Evolutionary conservation across 768 basidiomycete species (phyloP), one percentile per base, ranked within the genome.

Genomic region (Naematelia aurantialba): DNA sequence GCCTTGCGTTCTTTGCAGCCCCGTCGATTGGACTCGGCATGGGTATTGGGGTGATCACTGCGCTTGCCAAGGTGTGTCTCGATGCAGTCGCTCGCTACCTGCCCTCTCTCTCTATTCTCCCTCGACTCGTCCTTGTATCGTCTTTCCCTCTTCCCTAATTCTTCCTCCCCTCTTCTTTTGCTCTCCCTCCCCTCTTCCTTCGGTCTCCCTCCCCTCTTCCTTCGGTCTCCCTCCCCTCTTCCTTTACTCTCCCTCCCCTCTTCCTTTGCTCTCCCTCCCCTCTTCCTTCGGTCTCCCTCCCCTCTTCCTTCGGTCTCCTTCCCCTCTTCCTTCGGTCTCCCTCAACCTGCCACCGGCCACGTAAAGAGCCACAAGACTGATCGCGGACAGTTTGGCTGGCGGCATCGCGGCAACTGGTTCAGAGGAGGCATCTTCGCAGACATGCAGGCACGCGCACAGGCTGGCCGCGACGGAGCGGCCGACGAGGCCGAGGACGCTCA

Each of bases 1-100:
- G 69, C 26, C 13, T 73, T 34, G 67, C 72, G 3, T 73, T 70
- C 58, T 73, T 73, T 49, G 72, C 72, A 29, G 72, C 72, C 2
- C 72, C 72, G 3, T 47, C 58, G 17, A 64, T 73, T 39, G 51
- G 56, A 13, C 62, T 60, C 5, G 72, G 72, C 0, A 69, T 66
- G 65, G 72, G 63, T 13, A 57, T 73, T 14, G 72, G 72, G 8
- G 61, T 69, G 14, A 27, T 70, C 19, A 70, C 67, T 13, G 72
- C 62, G 42, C 50, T 69, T 12, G 59, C 51, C 19, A 70, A 70
- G 59, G 72, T 70, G 39, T 50, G 71, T 58, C 1, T n/a, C n/a
- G n/a, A n/a, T n/a, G n/a, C n/a, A n/a, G n/a, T n/a, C n/a, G n/a
- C n/a, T n/a, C n/a, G n/a, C n/a, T n/a, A n/a, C n/a, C n/a, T n/a